Evolutionary conservation across 2,329 filamentous ascomycete species (phyloP), one percentile per base, ranked within the genome.

Genomic region (Talaromyces rugulosus): DNA sequence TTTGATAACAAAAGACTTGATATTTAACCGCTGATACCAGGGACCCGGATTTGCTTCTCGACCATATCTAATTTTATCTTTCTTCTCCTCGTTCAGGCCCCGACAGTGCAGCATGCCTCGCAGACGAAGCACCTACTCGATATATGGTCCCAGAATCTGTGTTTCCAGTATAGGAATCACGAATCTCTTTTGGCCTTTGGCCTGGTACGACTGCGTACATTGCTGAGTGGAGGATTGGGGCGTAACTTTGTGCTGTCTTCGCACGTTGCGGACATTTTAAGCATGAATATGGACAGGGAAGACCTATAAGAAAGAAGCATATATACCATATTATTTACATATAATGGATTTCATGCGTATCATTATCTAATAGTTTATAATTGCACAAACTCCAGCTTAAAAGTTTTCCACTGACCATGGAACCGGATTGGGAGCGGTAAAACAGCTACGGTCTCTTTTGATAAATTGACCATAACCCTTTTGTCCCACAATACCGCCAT

Each of bases 401-500:
- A 58, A 58, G 7, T 28, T 58, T 14, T 58, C 56, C 27, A 58
- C 40, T 3, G 23, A 31, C 56, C 56, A 58, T 12, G 56, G 42
- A 4, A 30, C 16, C n/a, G 27, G 28, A 30, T 34, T 58, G 3
- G 18, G 30, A 16, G 4, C 23, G 18, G 56, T 18, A 6, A 58
- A 18, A 33, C 36, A 47, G 40, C 56, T 58, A 12, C 56, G 40
- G 23, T 58, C 59, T 9, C 60, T 31, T 16, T 62, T 62, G 1
- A 62, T 18, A 23, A 62, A 62, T n/a, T 56, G 14, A n/a, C 60
- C 60, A 50, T 62, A 56, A 4, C 56, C 57, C 23, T 62, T 62
- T n/a, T 31, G 9, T 18, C 60, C 60, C 3, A 62, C 60, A 18
- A 71, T 27, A 12, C 67, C 64, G 12, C 68, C 67, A 6, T 66